These are phyloP conservation scores for Purpureocillium lavendulum DNA, from an alignment of 2,329 filamentous ascomycete genomes.

Conservation along the genomic window DNA sequence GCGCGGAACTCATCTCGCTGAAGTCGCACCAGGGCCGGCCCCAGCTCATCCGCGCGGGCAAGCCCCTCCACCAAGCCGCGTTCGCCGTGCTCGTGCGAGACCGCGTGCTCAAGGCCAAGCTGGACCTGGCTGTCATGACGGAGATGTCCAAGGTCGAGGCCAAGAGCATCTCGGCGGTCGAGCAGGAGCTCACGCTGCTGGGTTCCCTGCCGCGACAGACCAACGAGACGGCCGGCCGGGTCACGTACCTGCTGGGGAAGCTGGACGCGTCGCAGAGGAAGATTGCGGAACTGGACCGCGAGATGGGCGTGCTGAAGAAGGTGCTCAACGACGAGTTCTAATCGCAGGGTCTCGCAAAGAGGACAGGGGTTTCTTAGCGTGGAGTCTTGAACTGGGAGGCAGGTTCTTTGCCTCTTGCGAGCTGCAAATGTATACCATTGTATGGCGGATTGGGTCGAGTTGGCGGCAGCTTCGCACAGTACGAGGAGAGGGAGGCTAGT, in stretches of 20 bases:
- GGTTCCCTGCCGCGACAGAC: slow-evolving; percentile 64
- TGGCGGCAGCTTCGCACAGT: too few species aligned
- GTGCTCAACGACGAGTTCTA: slow-evolving; percentile 30
- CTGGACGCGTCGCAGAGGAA: slow-evolving; percentile 65
- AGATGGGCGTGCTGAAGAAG: slow-evolving; percentile 66
- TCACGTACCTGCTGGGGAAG: slow-evolving; percentile 67
- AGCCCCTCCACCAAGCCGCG: slow-evolving; percentile 78
- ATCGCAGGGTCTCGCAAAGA: neutral
- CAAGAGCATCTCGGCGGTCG: slow-evolving; percentile 67
- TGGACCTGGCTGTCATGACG: slow-evolving; percentile 62
- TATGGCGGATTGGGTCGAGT: too few species aligned
- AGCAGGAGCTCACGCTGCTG: slow-evolving; percentile 67
- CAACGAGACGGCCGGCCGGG: slow-evolving; percentile 54
- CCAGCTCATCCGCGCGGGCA: slow-evolving; percentile 67
- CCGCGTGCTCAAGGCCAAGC: slow-evolving; percentile 60
- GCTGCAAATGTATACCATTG: neutral
- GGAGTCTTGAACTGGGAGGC: too few species aligned
- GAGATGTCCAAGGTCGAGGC: slow-evolving; percentile 66
- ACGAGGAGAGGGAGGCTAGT: too few species aligned
- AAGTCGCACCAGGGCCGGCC: slow-evolving; percentile 68
- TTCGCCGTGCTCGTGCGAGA: slow-evolving; percentile 68
- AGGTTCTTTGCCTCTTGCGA: too few species aligned
- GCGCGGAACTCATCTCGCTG: slow-evolving; percentile 78
- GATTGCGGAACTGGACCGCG: slow-evolving; percentile 63
- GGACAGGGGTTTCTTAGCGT: neutral